These are phyloP conservation scores for Chamaecyparis obtusa DNA, from an alignment of 75 land plant species.

Conservation along the genomic window DNA sequence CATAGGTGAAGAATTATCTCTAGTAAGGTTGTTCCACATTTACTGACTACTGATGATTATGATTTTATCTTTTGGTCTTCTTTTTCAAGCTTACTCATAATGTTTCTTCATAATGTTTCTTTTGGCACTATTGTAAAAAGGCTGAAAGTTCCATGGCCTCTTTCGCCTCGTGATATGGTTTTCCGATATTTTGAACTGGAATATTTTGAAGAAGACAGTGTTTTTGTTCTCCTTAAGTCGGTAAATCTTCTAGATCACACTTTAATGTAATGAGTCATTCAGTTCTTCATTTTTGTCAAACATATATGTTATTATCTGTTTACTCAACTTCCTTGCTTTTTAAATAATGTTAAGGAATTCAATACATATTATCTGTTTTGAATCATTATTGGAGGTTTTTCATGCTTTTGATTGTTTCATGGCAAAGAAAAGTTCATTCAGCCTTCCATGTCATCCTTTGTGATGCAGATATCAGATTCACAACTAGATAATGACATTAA, in stretches of 20 bases:
- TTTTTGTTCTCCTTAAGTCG: conserved; percentile 67
- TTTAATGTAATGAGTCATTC: not conserved
- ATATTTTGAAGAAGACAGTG: conserved; percentile 70
- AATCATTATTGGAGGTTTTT: not conserved
- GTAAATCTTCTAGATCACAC: conserved; percentile 32
- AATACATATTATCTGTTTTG: not conserved
- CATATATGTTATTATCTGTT: not conserved
- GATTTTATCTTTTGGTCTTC: not conserved
- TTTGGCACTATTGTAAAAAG: conserved; percentile 51
- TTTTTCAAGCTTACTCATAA: not conserved
- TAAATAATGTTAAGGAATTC: not conserved
- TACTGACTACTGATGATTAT: not conserved
- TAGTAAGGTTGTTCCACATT: conserved; percentile 59
- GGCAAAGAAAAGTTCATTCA: not conserved
- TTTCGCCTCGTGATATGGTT: conserved; percentile 72
- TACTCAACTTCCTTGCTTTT: not conserved
- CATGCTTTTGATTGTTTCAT: not conserved
- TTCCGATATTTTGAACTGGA: conserved; percentile 80
- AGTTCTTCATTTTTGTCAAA: not conserved
- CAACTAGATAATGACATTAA: conserved; percentile 38
- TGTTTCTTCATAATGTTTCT: conserved; percentile 24
- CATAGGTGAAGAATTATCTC: conserved; percentile 76
- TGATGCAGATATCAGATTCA: conserved; percentile 38
- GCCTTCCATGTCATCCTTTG: not conserved
- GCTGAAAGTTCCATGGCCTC: conserved; percentile 94